Evolutionary conservation across 2,329 filamentous ascomycete genomes (phyloP), one percentile per base, ranked within the genome.

Genomic region (Zymoseptoria brevis): DNA sequence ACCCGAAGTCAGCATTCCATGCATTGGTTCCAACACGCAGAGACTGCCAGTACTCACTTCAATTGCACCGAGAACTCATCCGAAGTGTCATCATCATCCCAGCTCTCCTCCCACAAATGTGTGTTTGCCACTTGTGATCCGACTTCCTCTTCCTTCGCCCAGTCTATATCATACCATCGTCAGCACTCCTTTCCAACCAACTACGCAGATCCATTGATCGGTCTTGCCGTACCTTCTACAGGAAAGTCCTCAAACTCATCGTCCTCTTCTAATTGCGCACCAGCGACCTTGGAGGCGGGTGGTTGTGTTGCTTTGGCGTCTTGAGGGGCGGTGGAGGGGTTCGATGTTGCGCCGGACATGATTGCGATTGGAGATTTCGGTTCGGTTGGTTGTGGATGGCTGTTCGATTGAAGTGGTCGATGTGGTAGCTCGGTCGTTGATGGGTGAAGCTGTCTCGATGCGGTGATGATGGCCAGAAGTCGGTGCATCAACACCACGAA

Each of bases 201-300:
- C 9, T 41, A 4, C 22, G 26, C 2, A 5, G 6, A 19, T n/a
- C 22, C 50, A 21, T 53, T 13, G 7, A 6, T 16, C 3, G 8
- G 21, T 24, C 50, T 7, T 54, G 21, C 24, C 56, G 11, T 77
- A 96, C 94, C 91, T 78, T 99, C 93, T 58, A 96, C 89, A 24
- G 94, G 94, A 72, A 99, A 99, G 75, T 99, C 94, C 74, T 99
- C 94, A 71, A 99, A 99, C 79, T 99, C 94, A 75, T 99, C 94
- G 72, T 99, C 94, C 75, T 99, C 94, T 75, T 96, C 94, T 26
- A 97, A 82, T 60, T 88, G 83, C 35, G 87, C 79, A 16, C 35
- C 35, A 2, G 35, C 35, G 16, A 45, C 35, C n/a, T 45, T 45
- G 57, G 80, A 75, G 45, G 57, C 64, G 60, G 84, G 80, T 75